Percentiles rank a stretch among this genome's conserved stretches.
These are phyloP conservation scores for Penicillium desertorum DNA, from an alignment of 495 filamentous ascomycete species.

Conservation along the genomic window DNA sequence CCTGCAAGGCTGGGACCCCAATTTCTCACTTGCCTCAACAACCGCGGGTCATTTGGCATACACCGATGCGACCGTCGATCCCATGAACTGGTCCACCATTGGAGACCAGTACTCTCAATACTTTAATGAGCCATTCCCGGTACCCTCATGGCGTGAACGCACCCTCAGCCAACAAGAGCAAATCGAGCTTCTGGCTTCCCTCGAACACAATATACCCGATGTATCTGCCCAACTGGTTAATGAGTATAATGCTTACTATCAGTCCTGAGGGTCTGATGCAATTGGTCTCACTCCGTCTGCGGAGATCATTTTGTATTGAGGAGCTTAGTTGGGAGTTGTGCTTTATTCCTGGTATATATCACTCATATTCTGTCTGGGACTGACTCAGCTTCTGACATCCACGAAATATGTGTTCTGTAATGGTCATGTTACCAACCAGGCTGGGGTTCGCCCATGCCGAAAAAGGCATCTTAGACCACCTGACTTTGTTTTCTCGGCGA, in stretches of 20 bases:
- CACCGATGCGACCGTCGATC: slow-evolving; percentile 39
- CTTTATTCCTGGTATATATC: slow-evolving; percentile 3
- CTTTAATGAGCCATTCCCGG: slow-evolving; percentile 45
- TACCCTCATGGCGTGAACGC: slow-evolving; percentile 52
- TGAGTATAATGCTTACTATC: slow-evolving; percentile 62
- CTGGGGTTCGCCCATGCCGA: background rate
- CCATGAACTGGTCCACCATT: slow-evolving; percentile 44
- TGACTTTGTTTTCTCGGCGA: slow-evolving; percentile 5
- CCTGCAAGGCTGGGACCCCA: slow-evolving; percentile 49
- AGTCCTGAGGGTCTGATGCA: slow-evolving; percentile 31
- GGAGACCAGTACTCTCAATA: slow-evolving; percentile 54
- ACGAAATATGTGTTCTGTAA: background rate
- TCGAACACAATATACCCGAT: slow-evolving; percentile 61
- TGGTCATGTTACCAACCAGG: slow-evolving; percentile 10
- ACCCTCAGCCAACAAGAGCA: slow-evolving; percentile 71
- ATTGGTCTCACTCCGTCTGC: background rate
- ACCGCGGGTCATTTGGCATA: slow-evolving; percentile 43
- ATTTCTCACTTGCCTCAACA: slow-evolving; percentile 45
- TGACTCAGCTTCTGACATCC: slow-evolving; percentile 4
- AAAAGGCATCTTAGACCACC: slow-evolving; percentile 2
- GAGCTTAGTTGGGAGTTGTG: background rate
- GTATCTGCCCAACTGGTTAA: slow-evolving; percentile 49
- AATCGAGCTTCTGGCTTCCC: slow-evolving; percentile 63
- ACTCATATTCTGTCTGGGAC: slow-evolving; percentile 12
- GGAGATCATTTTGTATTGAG: background rate